A percentile compares a stretch with the other conserved stretches of the same genome.
Conservation (phyloP, 2,329 filamentous ascomycete genomes). For the Ophiostoma australiae region DNA sequence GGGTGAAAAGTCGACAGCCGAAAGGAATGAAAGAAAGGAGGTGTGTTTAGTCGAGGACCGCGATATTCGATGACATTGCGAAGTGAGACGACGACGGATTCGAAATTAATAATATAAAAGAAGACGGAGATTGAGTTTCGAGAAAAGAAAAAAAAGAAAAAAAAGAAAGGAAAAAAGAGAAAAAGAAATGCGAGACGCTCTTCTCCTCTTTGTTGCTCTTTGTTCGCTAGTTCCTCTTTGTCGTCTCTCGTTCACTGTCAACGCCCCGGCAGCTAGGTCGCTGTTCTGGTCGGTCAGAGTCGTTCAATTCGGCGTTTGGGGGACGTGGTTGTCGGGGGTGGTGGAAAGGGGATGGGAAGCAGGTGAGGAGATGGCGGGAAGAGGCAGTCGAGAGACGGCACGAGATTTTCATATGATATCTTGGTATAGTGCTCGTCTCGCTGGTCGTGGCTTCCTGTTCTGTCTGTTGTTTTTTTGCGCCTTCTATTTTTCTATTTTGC, state of each 20-base stretch:
- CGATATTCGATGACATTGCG: not conserved
- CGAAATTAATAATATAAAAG: not conserved
- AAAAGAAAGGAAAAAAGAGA: not conserved
- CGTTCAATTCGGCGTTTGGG: not conserved
- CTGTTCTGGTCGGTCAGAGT: not conserved
- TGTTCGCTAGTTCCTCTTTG: conserved; percentile 9
- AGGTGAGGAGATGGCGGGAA: not conserved
- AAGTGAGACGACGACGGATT: not conserved
- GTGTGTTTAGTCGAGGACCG: not conserved
- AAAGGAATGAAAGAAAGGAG: not conserved
- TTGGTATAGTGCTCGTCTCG: not conserved
- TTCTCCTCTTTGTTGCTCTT: not conserved
- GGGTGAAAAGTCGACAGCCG: not conserved
- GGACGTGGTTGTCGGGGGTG: not conserved
- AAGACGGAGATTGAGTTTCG: not conserved
- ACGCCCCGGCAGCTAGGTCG: conserved; percentile 9
- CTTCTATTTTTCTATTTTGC: not conserved
- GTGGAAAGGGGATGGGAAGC: not conserved
- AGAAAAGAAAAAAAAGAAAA: not conserved
- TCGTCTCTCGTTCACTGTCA: not conserved
- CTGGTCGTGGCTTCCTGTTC: not conserved
- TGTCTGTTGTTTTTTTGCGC: not conserved
- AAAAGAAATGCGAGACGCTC: not conserved
- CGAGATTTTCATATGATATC: conserved; percentile 2
- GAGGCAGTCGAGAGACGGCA: not conserved